Base-by-base conservation (phyloP, 106 monocot genomes). In the Allium cepa region DNA sequence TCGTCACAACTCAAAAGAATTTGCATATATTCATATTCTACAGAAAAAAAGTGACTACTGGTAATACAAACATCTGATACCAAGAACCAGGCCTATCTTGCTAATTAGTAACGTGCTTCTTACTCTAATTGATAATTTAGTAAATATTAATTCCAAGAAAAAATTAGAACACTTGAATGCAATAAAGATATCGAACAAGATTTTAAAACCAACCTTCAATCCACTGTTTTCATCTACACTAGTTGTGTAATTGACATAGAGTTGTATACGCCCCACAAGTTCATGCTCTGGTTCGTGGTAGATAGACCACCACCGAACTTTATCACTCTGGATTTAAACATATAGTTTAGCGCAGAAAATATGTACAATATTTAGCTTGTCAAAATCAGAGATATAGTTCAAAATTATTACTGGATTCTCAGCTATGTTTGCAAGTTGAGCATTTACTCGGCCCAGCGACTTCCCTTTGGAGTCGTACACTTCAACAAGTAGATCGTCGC, bases 271-370 rank as follows among this genome's bases (percentile, higher is more conserved):
- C 5, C 97, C 97, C 1, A 99, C 97, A 71, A 90, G 90, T 70
- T 90, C 90, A 81, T 92, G 97, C 56, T 99, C 92, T 46, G 97
- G 97, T 66, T 89, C 97, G 60, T 59, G 73, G 60, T 75, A 92
- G 65, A 99, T 84, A 49, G 90, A 77, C 93, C 84, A 99, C 97
- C 97, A 99, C 8, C 87, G 86, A 46, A 90, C 65, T 75, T 99
- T 99, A 49, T 89, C 85, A 70, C 70, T 79, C 97, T 99, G 81
- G 50, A 70, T 36, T 36, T 36, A 36, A 36, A 36, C 36, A 36
- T 36, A 36, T 36, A 36, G 36, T 36, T 36, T 36, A 11, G 59
- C 28, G 28, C 15, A 53, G 9, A 9, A 28, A 66, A 67, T 26
- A 9, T 18, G 3, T 4, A 70, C 61, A 69, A 62, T 62, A 51